These are phyloP conservation scores for Beauveria caledonica DNA, from an alignment of 2,329 filamentous ascomycete genomes.

Conservation along the genomic window DNA sequence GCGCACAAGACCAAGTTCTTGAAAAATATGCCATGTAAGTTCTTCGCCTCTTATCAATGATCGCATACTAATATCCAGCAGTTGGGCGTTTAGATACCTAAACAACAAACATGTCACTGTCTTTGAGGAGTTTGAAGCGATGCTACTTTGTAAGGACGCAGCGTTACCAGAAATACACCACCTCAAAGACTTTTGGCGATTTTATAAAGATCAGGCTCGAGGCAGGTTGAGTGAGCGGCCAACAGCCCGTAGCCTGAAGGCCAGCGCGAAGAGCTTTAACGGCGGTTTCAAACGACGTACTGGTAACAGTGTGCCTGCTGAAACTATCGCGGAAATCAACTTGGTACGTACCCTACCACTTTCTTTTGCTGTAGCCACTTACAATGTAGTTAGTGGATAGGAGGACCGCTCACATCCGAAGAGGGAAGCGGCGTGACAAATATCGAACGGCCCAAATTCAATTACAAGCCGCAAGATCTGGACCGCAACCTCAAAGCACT, in stretches of 20 bases:
- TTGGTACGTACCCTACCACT: neutral
- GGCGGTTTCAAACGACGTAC: constrained; percentile 1
- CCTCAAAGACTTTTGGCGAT: constrained; percentile 3
- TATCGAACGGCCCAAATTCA: neutral
- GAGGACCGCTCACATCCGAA: neutral
- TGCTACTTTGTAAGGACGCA: neutral
- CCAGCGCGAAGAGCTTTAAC: constrained; percentile 1
- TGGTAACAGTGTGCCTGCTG: neutral
- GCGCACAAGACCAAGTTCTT: neutral
- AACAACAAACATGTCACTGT: neutral
- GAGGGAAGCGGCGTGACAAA: neutral
- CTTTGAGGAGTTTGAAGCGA: neutral
- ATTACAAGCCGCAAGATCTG: neutral
- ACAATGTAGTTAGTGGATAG: neutral
- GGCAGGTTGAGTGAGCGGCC: neutral
- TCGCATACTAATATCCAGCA: neutral
- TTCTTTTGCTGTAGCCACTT: neutral
- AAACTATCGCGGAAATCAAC: neutral
- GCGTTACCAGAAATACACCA: neutral
- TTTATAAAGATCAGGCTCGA: neutral
- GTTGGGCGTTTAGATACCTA: neutral
- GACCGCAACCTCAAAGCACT: constrained; percentile 2
- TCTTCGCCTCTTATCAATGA: neutral
- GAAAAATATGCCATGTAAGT: neutral
- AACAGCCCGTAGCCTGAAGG: neutral